phyloP scores from a whole-genome alignment of 1,284 basidiomycete species.

The Agaricales sp. region DNA sequence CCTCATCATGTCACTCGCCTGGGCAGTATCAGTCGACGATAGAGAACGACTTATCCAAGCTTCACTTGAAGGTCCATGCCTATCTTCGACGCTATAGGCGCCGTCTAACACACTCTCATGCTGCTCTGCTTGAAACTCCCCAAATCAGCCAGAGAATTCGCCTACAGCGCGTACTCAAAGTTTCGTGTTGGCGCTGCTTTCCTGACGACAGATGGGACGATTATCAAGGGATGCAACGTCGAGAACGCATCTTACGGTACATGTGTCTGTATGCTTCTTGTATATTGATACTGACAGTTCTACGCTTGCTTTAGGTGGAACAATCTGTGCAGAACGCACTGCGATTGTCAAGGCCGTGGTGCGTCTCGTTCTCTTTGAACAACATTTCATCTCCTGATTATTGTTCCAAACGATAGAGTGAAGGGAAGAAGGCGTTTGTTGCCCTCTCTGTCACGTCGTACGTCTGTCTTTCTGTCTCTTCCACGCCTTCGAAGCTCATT shows the following conservation, averaged over 20 bases:
- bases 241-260: slow-evolving; percentile 55
- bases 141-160: slow-evolving; percentile 21
- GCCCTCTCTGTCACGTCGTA: slow-evolving; percentile 72
- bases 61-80: not conserved
- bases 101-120: slow-evolving; percentile 25
- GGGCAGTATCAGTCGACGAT: not conserved
- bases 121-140: too few relatives aligned
- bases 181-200: slow-evolving; percentile 62
- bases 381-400: slow-evolving; percentile 1
- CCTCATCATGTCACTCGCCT: too few relatives aligned
- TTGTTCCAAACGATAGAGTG: slow-evolving; percentile 44
- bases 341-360: slow-evolving; percentile 83
- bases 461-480: slow-evolving; percentile 14
- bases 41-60: not conserved
- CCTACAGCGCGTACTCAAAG: slow-evolving; percentile 51
- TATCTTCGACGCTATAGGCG: not conserved
- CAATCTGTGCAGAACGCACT: slow-evolving; percentile 85
- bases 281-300: not conserved
- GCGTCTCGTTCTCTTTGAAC: slow-evolving; percentile 19
- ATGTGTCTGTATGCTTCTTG: not conserved
- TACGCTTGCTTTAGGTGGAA: slow-evolving; percentile 35
- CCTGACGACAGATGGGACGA: slow-evolving; percentile 36
- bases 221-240: slow-evolving; percentile 57
- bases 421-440: slow-evolving; percentile 54
- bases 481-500: not conserved